A percentile compares a stretch with the other conserved stretches of the same genome.
These are phyloP conservation scores for Noccaea bulbosa DNA, from an alignment of 345 rosid species.

Conservation along the genomic window DNA sequence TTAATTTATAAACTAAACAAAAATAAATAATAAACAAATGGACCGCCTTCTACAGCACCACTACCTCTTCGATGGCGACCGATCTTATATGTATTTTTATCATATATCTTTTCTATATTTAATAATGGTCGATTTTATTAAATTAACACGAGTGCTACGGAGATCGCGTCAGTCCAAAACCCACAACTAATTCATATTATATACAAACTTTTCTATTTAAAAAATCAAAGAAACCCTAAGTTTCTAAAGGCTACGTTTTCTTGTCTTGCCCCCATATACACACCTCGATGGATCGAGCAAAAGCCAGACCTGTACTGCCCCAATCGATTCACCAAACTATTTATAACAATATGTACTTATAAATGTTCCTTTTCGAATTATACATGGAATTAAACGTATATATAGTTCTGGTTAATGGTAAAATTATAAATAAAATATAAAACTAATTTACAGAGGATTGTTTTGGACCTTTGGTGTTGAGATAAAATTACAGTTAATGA, in stretches of 20 bases:
- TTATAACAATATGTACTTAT: background rate
- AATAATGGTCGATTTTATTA: slow-evolving; percentile 10
- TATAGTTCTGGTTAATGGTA: background rate
- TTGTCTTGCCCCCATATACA: slow-evolving; percentile 22
- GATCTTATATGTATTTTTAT: slow-evolving; percentile 33
- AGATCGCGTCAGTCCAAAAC: slow-evolving; percentile 38
- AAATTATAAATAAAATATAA: background rate
- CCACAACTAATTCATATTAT: slow-evolving; percentile 17
- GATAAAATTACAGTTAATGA: slow-evolving; percentile 2
- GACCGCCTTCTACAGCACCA: slow-evolving; percentile 44
- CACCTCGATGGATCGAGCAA: slow-evolving; percentile 32
- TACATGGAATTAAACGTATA: slow-evolving; percentile 6
- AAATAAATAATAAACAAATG: background rate
- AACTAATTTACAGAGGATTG: background rate
- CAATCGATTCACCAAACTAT: slow-evolving; percentile 9
- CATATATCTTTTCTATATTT: background rate
- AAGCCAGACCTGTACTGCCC: slow-evolving; percentile 22
- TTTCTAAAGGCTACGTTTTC: slow-evolving; percentile 37
- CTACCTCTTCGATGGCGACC: slow-evolving; percentile 44
- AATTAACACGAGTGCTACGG: slow-evolving; percentile 23
- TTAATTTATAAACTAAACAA: background rate
- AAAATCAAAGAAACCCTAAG: slow-evolving; percentile 38
- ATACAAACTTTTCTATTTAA: background rate
- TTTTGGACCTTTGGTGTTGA: background rate
- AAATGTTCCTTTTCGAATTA: background rate